A percentile compares a stretch with the other conserved stretches of the same genome.
Conservation (phyloP, 2,329 filamentous ascomycete species). For the Geosmithia putterillii region DNA sequence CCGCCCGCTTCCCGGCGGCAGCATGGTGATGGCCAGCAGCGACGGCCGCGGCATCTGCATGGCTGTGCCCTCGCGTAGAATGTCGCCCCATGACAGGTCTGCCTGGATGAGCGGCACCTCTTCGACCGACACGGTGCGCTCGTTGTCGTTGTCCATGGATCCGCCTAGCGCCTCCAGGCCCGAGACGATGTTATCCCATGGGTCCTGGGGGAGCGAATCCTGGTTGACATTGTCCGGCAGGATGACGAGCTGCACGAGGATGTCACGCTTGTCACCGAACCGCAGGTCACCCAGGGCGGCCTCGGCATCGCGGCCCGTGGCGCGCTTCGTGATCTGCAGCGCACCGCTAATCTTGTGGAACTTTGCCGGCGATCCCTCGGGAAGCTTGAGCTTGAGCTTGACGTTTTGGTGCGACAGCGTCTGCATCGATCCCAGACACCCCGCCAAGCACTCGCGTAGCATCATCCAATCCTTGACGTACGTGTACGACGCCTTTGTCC, state of each 20-base stretch:
- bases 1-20: slow-evolving; percentile 53
- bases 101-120: slow-evolving; percentile 93
- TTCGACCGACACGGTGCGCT: slow-evolving; percentile 74
- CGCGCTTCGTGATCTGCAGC: slow-evolving; percentile 89
- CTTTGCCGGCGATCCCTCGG: slow-evolving; percentile 92
- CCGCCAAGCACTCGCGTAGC: slow-evolving; percentile 89
- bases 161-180: slow-evolving; percentile 88
- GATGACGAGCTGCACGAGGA: slow-evolving; percentile 89
- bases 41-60: slow-evolving; percentile 83
- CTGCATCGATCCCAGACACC: slow-evolving; percentile 83
- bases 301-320: slow-evolving; percentile 87
- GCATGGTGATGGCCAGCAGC: slow-evolving; percentile 88
- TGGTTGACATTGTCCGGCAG: slow-evolving; percentile 71
- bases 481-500: slow-evolving; percentile 93
- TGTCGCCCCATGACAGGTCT: slow-evolving; percentile 86
- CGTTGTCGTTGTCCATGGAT: slow-evolving; percentile 73
- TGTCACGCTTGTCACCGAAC: slow-evolving; percentile 89
- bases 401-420: slow-evolving; percentile 97
- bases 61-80: slow-evolving; percentile 75
- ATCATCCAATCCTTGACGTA: slow-evolving; percentile 99
- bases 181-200: slow-evolving; percentile 95
- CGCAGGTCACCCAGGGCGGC: slow-evolving; percentile 82
- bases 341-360: slow-evolving; percentile 98
- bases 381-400: slow-evolving; percentile 84
- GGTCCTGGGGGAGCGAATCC: slow-evolving; percentile 80